phyloP scores from a whole-genome alignment of 441 rosid genomes.

The Omphalea diandra region DNA sequence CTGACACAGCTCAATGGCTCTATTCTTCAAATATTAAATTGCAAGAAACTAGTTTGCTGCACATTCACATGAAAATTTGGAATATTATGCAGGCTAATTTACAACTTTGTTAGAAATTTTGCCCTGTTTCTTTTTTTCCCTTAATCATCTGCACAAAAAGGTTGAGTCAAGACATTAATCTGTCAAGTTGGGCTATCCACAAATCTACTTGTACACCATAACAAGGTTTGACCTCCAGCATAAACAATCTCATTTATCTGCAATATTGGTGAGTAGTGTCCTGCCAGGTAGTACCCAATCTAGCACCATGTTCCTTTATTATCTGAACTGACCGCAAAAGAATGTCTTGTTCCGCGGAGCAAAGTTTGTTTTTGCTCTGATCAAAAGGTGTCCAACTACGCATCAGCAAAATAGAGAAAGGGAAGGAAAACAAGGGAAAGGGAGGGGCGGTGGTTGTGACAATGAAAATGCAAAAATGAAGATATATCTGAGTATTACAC shows the following conservation, averaged over 20 bases:
- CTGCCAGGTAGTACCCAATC: conserved; percentile 51
- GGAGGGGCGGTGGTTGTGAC: neutral
- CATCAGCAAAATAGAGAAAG: neutral
- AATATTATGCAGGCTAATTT: neutral
- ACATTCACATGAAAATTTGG: neutral
- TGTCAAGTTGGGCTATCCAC: neutral
- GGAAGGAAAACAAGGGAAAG: neutral
- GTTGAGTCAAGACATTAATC: neutral
- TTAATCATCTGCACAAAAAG: neutral
- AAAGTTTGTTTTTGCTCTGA: conserved; percentile 69
- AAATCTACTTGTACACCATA: neutral
- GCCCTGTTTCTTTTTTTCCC: neutral
- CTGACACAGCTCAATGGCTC: neutral
- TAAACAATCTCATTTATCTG: neutral
- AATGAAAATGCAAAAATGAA: neutral
- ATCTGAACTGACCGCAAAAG: conserved; percentile 64
- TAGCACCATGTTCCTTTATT: conserved; percentile 69
- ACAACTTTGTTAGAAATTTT: neutral
- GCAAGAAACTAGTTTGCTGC: neutral
- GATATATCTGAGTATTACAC: neutral
- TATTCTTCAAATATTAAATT: neutral
- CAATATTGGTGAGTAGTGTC: conserved; percentile 24
- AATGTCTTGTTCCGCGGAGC: conserved; percentile 65
- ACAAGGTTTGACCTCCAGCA: neutral
- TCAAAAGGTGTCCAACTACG: conserved; percentile 16